A percentile compares a stretch with the other conserved stretches of the same genome.
Conservation (phyloP, 2,329 filamentous ascomycete genomes). For the Hypoxylon sp. region DNA sequence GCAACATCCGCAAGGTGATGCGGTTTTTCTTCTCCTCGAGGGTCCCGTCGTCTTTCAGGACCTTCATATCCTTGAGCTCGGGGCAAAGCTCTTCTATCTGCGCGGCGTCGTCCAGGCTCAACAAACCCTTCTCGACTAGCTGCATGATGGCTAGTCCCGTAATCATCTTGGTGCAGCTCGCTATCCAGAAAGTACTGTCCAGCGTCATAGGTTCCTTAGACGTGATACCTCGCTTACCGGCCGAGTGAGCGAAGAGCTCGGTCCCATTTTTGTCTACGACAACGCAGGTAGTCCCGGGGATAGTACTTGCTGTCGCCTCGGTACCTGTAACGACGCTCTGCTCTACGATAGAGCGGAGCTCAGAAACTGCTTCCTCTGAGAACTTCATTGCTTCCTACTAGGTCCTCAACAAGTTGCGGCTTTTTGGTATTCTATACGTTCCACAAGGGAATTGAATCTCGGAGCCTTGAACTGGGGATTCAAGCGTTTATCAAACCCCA, state of each 20-base stretch:
- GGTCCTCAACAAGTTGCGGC: background rate
- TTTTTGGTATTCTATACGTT: background rate
- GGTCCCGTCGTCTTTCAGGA: constrained; percentile 59
- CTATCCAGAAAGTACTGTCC: constrained; percentile 73
- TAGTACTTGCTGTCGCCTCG: constrained; percentile 20
- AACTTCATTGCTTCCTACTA: constrained; percentile 39
- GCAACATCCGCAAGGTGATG: constrained; percentile 72
- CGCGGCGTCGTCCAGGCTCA: constrained; percentile 64
- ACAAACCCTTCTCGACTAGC: constrained; percentile 66
- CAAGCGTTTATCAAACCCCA: background rate
- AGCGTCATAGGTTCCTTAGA: constrained; percentile 68
- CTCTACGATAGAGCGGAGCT: constrained; percentile 47
- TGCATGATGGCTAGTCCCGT: constrained; percentile 69
- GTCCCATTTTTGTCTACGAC: constrained; percentile 57
- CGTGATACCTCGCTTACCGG: constrained; percentile 62
- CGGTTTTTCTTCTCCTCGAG: constrained; percentile 61
- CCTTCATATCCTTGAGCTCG: constrained; percentile 64
- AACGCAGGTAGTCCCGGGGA: constrained; percentile 47
- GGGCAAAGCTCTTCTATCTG: constrained; percentile 64
- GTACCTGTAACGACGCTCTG: constrained; percentile 29
- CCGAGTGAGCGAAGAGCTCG: constrained; percentile 62
- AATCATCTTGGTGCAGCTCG: constrained; percentile 71
- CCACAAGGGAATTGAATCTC: background rate
- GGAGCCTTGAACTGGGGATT: background rate
- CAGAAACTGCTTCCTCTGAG: constrained; percentile 35